Evolutionary conservation across 2,329 filamentous ascomycete species (phyloP), one percentile per base, ranked within the genome.

Genomic region (Fusarium lateritium): DNA sequence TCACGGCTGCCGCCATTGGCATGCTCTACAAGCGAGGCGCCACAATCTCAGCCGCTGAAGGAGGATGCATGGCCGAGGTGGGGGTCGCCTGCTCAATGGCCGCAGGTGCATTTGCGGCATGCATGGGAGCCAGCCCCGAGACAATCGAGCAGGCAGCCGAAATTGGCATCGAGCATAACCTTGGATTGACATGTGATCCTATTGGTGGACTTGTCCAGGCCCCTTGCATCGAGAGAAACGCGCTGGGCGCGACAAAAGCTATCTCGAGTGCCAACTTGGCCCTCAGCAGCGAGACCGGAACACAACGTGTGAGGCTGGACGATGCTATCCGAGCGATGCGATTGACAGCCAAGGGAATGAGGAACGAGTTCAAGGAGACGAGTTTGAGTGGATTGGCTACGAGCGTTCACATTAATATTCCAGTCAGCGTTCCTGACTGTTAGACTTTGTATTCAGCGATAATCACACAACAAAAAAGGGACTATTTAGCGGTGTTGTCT

Each of bases 1-100:
- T 85, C 2, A 85, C 83, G 3, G 81, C 83, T 3, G 78, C 83
- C 1, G 83, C 83, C 7, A 84, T 85, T 22, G 83, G 83, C 45
- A 85, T 85, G 83, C 78, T 85, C 22, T 85, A 85, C 77, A 85
- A 85, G 77, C 82, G 83, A 19, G 83, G 83, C 5, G 83, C 83
- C 1, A 85, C 83, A 21, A 85, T 85, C 62, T 85, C 83, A 1
- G 83, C 83, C 1, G 83, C 83, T 3, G 83, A 85, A 65, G 83
- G 83, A 39, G 83, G 83, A 0, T 85, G 83, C 74, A 85, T 85
- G 83, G 83, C 83, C n/a, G 83, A 85, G 66, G 83, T 85, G 1
- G 83, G 83, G 26, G 83, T 85, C 1, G 83, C 83, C 4, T 85
- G 83, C 66, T 84, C 82, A 24, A 85, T 85, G 83, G 83, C 83